Evolutionary conservation across 1,139 yeast genomes (phyloP).

Genomic region (Ogataea hybrid): DNA sequence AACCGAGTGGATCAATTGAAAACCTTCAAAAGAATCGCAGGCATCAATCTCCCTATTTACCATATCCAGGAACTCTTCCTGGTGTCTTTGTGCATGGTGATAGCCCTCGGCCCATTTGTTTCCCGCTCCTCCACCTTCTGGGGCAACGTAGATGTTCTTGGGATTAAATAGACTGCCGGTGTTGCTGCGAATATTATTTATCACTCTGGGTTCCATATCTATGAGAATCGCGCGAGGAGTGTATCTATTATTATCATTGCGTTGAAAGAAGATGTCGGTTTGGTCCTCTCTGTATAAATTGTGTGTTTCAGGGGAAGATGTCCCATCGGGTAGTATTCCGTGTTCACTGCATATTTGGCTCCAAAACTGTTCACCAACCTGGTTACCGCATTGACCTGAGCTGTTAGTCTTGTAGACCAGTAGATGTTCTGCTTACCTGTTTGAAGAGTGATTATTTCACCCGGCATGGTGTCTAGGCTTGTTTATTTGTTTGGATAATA

Average conservation of each 20-base stretch:
- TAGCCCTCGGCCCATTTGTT: slow-evolving; percentile 96
- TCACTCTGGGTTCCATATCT: slow-evolving; percentile 90
- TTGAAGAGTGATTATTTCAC: slow-evolving; percentile 65
- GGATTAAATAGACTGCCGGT: slow-evolving; percentile 77
- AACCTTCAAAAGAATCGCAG: slow-evolving; percentile 86
- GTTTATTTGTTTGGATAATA: slow-evolving; percentile 2
- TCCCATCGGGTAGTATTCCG: slow-evolving; percentile 78
- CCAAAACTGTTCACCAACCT: slow-evolving; percentile 94
- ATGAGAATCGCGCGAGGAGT: slow-evolving; percentile 85
- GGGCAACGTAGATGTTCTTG: slow-evolving; percentile 74
- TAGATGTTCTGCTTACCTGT: slow-evolving; percentile 41
- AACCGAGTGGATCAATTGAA: slow-evolving; percentile 91
- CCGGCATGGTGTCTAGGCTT: slow-evolving; percentile 30
- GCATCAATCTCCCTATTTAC: slow-evolving; percentile 89
- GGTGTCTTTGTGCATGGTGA: slow-evolving; percentile 64
- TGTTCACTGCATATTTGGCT: slow-evolving; percentile 85
- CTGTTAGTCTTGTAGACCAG: slow-evolving; percentile 34
- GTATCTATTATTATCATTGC: slow-evolving; percentile 71
- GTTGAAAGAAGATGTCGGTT: slow-evolving; percentile 80
- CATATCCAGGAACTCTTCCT: slow-evolving; percentile 75
- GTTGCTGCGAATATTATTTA: slow-evolving; percentile 53
- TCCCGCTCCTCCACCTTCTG: slow-evolving; percentile 89
- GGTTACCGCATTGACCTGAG: slow-evolving; percentile 94
- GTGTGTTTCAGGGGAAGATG: slow-evolving; percentile 34
- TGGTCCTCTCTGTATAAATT: slow-evolving; percentile 56